Evolutionary conservation across 768 basidiomycete species (phyloP).

Genomic region (Collybia sordida): DNA sequence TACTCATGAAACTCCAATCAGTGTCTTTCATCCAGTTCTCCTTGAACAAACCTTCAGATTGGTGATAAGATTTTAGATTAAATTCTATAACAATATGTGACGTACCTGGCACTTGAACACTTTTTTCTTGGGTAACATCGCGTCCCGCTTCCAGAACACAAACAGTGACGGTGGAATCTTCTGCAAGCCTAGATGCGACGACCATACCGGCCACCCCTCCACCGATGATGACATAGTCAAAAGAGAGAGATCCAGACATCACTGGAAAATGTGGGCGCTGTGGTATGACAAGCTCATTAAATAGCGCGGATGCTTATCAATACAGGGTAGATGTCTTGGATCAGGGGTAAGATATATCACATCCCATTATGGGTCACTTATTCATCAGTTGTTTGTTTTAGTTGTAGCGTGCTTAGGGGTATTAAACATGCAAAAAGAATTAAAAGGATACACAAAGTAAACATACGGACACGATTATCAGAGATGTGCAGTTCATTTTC

Average conservation of each 20-base stretch:
- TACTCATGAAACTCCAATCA: constrained; percentile 13
- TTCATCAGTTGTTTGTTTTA: no score
- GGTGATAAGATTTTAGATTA: constrained; percentile 10
- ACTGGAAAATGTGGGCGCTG: no score
- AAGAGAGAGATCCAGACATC: neutral
- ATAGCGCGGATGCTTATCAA: no score
- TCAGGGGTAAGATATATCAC: no score
- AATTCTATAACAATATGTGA: neutral
- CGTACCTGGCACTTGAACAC: neutral
- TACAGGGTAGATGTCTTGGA: no score
- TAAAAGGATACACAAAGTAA: neutral
- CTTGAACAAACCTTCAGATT: constrained; percentile 17
- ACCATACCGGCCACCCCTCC: constrained; percentile 30
- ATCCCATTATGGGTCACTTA: no score
- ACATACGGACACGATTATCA: neutral
- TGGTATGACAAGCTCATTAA: no score
- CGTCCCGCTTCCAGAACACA: constrained; percentile 25
- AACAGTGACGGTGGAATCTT: constrained; percentile 22
- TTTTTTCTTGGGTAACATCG: neutral
- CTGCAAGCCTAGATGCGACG: constrained; percentile 28
- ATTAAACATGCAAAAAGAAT: neutral
- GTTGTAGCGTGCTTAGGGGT: neutral
- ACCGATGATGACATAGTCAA: constrained; percentile 19
- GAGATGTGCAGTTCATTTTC: neutral
- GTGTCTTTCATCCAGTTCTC: constrained; percentile 15